phyloP scores from a whole-genome alignment of 768 basidiomycete species.

The Mycena epipterygia region DNA sequence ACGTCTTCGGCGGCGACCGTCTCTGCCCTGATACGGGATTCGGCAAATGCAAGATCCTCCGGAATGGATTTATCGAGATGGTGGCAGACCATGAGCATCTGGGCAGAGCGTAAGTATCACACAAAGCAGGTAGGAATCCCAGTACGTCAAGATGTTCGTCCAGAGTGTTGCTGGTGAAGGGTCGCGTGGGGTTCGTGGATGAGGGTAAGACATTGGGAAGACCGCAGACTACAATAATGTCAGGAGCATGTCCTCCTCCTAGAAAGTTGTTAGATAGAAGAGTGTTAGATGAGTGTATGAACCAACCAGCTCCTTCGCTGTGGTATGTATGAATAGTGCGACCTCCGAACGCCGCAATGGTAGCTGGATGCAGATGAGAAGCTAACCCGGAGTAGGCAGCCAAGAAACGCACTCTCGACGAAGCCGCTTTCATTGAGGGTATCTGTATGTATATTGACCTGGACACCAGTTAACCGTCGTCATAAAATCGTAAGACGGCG shows the following conservation, averaged over 20 bases:
- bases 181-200: constrained; percentile 97
- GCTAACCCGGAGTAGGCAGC: neutral
- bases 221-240: constrained; percentile 98
- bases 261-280: neutral
- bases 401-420: constrained; percentile 79
- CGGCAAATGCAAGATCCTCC: constrained; percentile 96
- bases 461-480: neutral
- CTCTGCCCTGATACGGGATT: constrained; percentile 96
- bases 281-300: neutral
- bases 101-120: neutral
- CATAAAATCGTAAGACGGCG: neutral
- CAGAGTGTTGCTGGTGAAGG: constrained; percentile 90
- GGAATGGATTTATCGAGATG: constrained; percentile 93
- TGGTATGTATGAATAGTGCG: constrained; percentile 98
- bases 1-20: constrained; percentile 99
- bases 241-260: constrained; percentile 97
- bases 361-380: constrained; percentile 62
- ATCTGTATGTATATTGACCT: constrained; percentile 97
- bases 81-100: constrained; percentile 99
- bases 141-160: constrained; percentile 97
- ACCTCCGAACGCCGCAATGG: constrained; percentile 89
- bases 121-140: constrained; percentile 7
- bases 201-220: constrained; percentile 92
- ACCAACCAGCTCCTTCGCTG: constrained; percentile 90
- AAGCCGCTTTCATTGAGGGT: constrained; percentile 98